These are phyloP conservation scores for Elongisporangium prolatum DNA, from an alignment of 352 stramenopile species.

Conservation along the genomic window DNA sequence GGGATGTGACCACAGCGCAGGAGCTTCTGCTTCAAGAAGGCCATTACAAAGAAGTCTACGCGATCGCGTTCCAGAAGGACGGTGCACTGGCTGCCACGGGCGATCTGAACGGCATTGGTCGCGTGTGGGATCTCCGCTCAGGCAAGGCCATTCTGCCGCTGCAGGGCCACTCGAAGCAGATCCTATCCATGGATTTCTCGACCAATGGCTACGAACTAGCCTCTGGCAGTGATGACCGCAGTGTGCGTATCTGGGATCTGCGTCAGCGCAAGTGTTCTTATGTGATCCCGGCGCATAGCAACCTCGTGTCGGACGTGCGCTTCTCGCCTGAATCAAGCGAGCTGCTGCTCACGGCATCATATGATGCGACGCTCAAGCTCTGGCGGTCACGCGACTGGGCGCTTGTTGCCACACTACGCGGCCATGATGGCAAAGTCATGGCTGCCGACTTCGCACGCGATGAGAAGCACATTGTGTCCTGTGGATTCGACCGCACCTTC, in stretches of 20 bases:
- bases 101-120: slow-evolving; percentile 92
- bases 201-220: slow-evolving; percentile 92
- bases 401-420: slow-evolving; percentile 82
- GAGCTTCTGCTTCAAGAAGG: slow-evolving; percentile 96
- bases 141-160: slow-evolving; percentile 89
- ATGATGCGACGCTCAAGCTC: slow-evolving; percentile 93
- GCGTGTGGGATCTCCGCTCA: slow-evolving; percentile 95
- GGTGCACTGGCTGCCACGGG: slow-evolving; percentile 91
- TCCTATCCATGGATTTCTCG: slow-evolving; percentile 92
- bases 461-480: slow-evolving; percentile 86
- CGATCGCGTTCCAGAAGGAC: slow-evolving; percentile 95
- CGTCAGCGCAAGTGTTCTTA: slow-evolving; percentile 88
- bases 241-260: slow-evolving; percentile 96
- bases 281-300: slow-evolving; percentile 94
- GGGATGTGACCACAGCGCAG: slow-evolving; percentile 91
- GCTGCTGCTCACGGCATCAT: slow-evolving; percentile 89
- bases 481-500: slow-evolving; percentile 89
- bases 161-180: slow-evolving; percentile 94
- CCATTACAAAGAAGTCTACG: slow-evolving; percentile 94
- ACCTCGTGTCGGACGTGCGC: slow-evolving; percentile 91
- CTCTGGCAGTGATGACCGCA: slow-evolving; percentile 95
- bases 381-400: slow-evolving; percentile 94
- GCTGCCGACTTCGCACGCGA: slow-evolving; percentile 88
- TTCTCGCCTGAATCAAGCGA: slow-evolving; percentile 81
- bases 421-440: slow-evolving; percentile 96